Evolutionary conservation across 1,284 basidiomycete species (phyloP).

Genomic region (Bjerkandera adusta): DNA sequence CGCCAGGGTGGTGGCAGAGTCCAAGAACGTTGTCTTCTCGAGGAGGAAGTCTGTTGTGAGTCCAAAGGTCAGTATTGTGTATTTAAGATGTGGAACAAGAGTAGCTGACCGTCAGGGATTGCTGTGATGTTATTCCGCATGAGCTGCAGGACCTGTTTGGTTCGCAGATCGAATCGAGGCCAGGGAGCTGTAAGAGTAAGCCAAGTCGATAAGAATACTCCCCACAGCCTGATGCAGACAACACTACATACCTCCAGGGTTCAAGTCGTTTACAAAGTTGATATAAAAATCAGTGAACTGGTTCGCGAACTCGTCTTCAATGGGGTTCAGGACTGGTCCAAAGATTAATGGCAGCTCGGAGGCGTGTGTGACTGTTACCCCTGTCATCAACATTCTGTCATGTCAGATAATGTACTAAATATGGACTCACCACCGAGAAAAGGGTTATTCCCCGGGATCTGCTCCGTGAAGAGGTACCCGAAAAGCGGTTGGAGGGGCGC

Average conservation of each 20-base stretch:
- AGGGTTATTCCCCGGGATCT: constrained; percentile 19
- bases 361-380: constrained; percentile 13
- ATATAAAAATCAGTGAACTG: constrained; percentile 22
- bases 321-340: constrained; percentile 15
- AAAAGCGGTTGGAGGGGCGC: constrained; percentile 48
- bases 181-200: constrained; percentile 12
- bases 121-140: constrained; percentile 24
- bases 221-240: background rate
- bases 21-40: constrained; percentile 15
- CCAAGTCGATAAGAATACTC: background rate
- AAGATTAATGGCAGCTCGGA: constrained; percentile 23
- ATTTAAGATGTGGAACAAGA: background rate
- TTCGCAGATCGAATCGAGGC: constrained; percentile 18
- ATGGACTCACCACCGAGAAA: constrained; percentile 4
- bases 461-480: constrained; percentile 54
- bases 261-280: constrained; percentile 23
- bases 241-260: constrained; percentile 23
- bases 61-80: background rate
- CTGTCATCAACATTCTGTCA: background rate
- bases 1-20: constrained; percentile 11
- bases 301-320: constrained; percentile 20
- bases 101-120: constrained; percentile 23
- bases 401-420: background rate
- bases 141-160: constrained; percentile 22
- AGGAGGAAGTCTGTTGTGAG: constrained; percentile 12